These are phyloP conservation scores for Calonectria multiphialidica DNA, from an alignment of 2,329 filamentous ascomycete genomes.

Conservation along the genomic window DNA sequence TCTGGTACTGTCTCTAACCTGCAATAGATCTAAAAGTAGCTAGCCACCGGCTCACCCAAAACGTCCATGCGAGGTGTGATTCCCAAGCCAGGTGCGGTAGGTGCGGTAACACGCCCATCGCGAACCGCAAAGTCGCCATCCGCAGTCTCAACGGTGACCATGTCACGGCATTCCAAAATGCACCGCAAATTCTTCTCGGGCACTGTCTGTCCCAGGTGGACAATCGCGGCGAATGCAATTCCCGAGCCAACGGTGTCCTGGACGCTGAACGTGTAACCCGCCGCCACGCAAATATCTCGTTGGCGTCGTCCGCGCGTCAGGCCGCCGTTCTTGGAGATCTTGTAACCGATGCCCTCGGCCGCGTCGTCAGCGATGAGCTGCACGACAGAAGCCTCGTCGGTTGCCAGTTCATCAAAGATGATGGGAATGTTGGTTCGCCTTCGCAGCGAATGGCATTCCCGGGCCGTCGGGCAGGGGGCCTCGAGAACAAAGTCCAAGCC, in stretches of 20 bases:
- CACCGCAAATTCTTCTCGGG: conserved; percentile 29
- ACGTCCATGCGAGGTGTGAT: conserved; percentile 30
- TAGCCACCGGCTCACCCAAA: conserved; percentile 30
- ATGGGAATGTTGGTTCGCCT: conserved; percentile 28
- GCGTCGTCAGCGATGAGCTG: conserved; percentile 33
- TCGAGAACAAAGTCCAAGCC: conserved; percentile 36
- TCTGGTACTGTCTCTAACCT: not conserved
- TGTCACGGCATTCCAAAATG: conserved; percentile 31
- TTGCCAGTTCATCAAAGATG: conserved; percentile 33
- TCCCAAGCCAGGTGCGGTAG: conserved; percentile 27
- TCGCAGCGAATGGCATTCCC: conserved; percentile 30
- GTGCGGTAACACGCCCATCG: conserved; percentile 27
- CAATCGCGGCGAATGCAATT: conserved; percentile 34
- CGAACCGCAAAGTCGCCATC: conserved; percentile 31
- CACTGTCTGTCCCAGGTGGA: conserved; percentile 32
- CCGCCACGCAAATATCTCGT: conserved; percentile 32
- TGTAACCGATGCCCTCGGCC: conserved; percentile 32
- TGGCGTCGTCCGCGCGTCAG: conserved; percentile 31
- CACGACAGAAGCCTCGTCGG: conserved; percentile 25
- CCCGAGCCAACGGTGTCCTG: conserved; percentile 33
- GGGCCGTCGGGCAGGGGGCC: conserved; percentile 32
- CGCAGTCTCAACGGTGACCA: conserved; percentile 29
- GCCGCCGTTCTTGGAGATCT: conserved; percentile 37
- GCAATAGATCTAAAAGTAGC: conserved; percentile 21
- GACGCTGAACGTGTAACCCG: conserved; percentile 33